Conservation (phyloP, 805 yeast genomes). For the Myxozyma udenii region DNA sequence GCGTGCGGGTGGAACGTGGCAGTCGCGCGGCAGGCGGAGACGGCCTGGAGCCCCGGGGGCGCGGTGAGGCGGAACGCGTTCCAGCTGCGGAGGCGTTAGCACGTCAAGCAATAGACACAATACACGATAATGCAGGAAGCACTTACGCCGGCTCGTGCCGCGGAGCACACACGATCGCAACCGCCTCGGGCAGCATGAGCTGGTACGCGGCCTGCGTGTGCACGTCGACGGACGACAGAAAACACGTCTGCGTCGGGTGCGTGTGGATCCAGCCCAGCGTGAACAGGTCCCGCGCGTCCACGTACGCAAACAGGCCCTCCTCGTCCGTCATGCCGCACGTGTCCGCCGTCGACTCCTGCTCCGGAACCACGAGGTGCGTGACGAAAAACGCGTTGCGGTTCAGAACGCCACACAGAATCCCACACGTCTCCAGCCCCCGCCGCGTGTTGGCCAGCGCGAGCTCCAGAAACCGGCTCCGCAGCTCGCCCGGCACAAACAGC, state of each 20-base stretch:
- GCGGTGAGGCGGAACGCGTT: constrained; percentile 63
- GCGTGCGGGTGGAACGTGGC: constrained; percentile 63
- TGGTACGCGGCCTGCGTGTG: constrained; percentile 70
- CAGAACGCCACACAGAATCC: constrained; percentile 62
- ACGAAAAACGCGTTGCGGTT: constrained; percentile 60
- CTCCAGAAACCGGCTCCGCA: constrained; percentile 46
- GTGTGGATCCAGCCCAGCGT: constrained; percentile 76
- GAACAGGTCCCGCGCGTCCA: constrained; percentile 55
- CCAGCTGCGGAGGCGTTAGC: constrained; percentile 31
- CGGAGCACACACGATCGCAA: constrained; percentile 67
- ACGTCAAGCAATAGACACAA: neutral
- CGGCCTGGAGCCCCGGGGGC: constrained; percentile 59
- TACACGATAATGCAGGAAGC: neutral
- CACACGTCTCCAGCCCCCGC: constrained; percentile 59
- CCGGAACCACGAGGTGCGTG: constrained; percentile 60
- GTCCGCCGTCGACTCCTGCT: constrained; percentile 59
- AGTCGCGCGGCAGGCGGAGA: constrained; percentile 49
- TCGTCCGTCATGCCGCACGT: constrained; percentile 63
- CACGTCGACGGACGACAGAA: constrained; percentile 60
- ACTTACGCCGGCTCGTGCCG: constrained; percentile 41
- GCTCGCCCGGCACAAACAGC: constrained; percentile 48
- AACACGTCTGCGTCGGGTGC: constrained; percentile 71
- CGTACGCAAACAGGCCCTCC: constrained; percentile 53
- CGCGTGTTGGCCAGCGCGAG: constrained; percentile 51
- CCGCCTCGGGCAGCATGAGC: constrained; percentile 65